Conservation (phyloP, 805 yeast genomes). For the Barnettozyma siamensis region DNA sequence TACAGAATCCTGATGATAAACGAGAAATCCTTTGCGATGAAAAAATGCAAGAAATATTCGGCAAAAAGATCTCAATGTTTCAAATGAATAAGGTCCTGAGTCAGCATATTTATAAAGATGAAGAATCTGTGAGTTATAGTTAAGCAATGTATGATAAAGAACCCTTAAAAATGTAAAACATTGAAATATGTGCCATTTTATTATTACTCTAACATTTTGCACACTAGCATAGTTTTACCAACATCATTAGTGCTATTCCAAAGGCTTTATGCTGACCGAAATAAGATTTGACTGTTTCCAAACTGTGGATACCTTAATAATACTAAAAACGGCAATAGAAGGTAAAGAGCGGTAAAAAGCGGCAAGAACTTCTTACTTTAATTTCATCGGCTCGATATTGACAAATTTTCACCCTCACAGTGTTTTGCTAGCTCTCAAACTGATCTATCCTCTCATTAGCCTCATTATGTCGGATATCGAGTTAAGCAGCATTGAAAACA, state of each 20-base stretch:
- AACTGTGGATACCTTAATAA: no score
- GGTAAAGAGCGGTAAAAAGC: background rate
- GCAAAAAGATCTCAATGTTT: conserved; percentile 53
- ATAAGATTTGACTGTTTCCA: no score
- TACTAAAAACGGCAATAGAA: no score
- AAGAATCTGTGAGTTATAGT: conserved; percentile 10
- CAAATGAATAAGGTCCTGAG: conserved; percentile 49
- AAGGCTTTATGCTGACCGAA: no score
- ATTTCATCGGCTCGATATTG: background rate
- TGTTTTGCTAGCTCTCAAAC: no score
- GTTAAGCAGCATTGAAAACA: background rate
- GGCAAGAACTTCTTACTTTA: background rate
- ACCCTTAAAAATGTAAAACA: no score
- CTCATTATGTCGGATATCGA: background rate
- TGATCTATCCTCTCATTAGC: no score
- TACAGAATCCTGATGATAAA: conserved; percentile 64
- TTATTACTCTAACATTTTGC: no score
- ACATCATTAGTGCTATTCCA: no score
- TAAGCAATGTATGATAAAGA: no score
- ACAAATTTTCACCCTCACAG: background rate
- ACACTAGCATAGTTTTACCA: no score
- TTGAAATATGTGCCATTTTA: no score
- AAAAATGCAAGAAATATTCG: conserved; percentile 50
- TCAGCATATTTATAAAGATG: conserved; percentile 41
- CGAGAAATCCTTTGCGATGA: conserved; percentile 64